Conservation (phyloP, 139 green algal species). For the Picochlorum sp. region DNA sequence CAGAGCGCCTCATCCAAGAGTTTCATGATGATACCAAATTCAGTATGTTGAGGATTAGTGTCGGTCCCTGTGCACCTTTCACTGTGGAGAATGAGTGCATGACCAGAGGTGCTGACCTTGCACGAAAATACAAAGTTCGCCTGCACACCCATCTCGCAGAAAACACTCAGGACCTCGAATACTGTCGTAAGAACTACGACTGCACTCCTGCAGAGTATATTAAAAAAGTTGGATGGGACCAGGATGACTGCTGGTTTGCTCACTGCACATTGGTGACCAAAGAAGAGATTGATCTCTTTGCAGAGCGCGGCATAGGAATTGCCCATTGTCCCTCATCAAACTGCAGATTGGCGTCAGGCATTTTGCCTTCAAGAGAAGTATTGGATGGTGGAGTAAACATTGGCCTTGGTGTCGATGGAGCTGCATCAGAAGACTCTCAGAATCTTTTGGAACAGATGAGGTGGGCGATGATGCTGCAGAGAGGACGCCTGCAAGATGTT, state of each 20-base stretch:
- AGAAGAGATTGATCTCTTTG: conserved; percentile 43
- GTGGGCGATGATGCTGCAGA: conserved; percentile 58
- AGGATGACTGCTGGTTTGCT: conserved; percentile 57
- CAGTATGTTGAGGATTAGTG: conserved; percentile 50
- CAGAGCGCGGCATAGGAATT: conserved; percentile 41
- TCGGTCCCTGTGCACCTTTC: conserved; percentile 51
- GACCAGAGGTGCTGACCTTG: conserved; percentile 36
- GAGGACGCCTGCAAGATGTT: conserved; percentile 8
- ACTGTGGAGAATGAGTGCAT: conserved; percentile 54
- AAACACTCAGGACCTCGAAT: neutral
- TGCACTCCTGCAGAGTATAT: conserved; percentile 52
- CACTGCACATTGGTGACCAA: conserved; percentile 54
- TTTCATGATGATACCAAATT: conserved; percentile 50
- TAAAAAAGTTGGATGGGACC: conserved; percentile 51
- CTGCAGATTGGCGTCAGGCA: conserved; percentile 51
- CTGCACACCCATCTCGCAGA: conserved; percentile 59
- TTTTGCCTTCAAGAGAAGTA: conserved; percentile 43
- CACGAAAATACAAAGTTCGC: conserved; percentile 40
- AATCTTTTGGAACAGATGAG: conserved; percentile 49
- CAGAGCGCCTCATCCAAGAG: conserved; percentile 43
- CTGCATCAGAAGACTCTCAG: conserved; percentile 44
- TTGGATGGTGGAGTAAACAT: conserved; percentile 55
- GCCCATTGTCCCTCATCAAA: conserved; percentile 68
- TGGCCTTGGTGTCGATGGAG: conserved; percentile 56
- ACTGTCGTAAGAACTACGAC: conserved; percentile 31